Percentiles rank a stretch among this genome's conserved stretches.
Conservation (phyloP, 2,329 filamentous ascomycete species). For the Cercospora sp. region DNA sequence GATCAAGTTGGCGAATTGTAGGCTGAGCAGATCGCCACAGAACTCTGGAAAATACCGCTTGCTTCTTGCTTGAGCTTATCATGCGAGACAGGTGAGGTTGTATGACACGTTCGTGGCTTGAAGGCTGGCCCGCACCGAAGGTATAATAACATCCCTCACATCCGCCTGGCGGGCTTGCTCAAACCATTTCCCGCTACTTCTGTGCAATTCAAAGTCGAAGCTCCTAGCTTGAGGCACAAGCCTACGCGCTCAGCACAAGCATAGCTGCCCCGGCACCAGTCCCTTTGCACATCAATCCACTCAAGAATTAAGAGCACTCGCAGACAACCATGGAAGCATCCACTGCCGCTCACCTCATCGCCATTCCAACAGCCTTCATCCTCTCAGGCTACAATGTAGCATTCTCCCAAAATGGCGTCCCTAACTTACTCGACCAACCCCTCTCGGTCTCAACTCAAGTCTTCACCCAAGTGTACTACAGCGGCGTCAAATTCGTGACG, state of each 20-base stretch:
- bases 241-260: no score
- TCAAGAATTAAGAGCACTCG: no score
- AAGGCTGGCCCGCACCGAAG: not conserved
- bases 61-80: not conserved
- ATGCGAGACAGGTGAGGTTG: not conserved
- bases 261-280: no score
- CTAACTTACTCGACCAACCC: not conserved
- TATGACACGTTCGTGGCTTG: not conserved
- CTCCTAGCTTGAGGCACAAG: no score
- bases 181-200: no score
- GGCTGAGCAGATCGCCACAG: not conserved
- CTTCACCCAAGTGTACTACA: constrained; percentile 6
- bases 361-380: not conserved
- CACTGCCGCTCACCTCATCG: not conserved
- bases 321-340: not conserved
- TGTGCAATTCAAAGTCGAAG: no score
- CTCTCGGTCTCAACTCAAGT: not conserved
- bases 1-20: not conserved
- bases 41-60: not conserved
- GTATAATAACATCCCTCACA: no score
- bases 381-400: not conserved
- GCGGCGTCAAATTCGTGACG: not conserved
- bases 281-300: no score
- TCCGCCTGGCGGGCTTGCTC: no score
- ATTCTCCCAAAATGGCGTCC: not conserved